phyloP scores from a whole-genome alignment of 2,329 filamentous ascomycete genomes.

The Aspergillus luchuensis region DNA sequence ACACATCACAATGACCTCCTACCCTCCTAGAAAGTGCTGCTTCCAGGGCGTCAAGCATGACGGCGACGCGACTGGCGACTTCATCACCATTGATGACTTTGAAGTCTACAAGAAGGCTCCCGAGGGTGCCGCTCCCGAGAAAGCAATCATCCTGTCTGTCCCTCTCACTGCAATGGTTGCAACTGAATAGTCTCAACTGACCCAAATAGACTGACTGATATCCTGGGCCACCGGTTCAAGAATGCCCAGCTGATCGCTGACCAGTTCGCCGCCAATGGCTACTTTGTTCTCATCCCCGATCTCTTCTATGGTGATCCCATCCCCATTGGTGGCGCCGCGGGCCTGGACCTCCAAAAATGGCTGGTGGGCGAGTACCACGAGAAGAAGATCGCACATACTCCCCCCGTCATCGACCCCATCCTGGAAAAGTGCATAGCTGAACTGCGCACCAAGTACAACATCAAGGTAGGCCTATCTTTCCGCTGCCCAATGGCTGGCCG shows the following conservation, averaged over 20 bases:
- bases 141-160: constrained; percentile 1
- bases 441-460: constrained; percentile 19
- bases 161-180: background rate
- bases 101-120: constrained; percentile 5
- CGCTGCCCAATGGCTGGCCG: background rate
- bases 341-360: constrained; percentile 54
- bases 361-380: constrained; percentile 40
- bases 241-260: constrained; percentile 67
- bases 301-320: constrained; percentile 66
- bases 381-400: constrained; percentile 37
- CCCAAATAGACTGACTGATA: constrained; percentile 5
- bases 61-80: background rate
- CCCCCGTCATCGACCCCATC: constrained; percentile 51
- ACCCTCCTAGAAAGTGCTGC: background rate
- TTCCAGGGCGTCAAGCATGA: constrained; percentile 8
- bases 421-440: constrained; percentile 44
- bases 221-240: constrained; percentile 37
- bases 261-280: constrained; percentile 69
- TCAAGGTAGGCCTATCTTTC: background rate
- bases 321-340: constrained; percentile 52
- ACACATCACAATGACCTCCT: background rate
- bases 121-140: background rate
- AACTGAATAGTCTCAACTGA: background rate
- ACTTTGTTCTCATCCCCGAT: constrained; percentile 66
- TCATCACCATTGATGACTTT: constrained; percentile 2